Evolutionary conservation across 306 rosid species (phyloP).

Genomic region (Pyrus bretschneideri): DNA sequence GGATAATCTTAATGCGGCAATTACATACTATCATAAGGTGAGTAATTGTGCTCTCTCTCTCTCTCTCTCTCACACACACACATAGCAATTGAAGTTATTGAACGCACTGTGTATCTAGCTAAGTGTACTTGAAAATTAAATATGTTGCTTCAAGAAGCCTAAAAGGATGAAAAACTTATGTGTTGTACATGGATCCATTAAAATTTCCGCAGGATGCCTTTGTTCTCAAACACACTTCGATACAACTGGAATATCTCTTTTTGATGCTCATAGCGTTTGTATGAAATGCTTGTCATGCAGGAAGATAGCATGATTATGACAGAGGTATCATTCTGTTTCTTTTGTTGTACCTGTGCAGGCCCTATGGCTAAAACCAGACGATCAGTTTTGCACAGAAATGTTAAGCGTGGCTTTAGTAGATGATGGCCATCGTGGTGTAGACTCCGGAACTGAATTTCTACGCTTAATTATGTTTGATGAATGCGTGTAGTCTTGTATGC

Average conservation of each 20-base stretch:
- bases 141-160: too few species aligned
- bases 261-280: too few species aligned
- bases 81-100: too few species aligned
- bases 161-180: too few species aligned
- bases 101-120: too few species aligned
- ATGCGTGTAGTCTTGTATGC: not conserved
- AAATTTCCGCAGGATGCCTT: too few species aligned
- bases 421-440: slow-evolving; percentile 49
- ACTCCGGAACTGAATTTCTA: slow-evolving; percentile 31
- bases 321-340: slow-evolving; percentile 14
- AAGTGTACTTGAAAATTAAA: too few species aligned
- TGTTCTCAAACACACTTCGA: too few species aligned
- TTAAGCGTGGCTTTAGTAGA: slow-evolving; percentile 66
- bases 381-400: slow-evolving; percentile 94
- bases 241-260: too few species aligned
- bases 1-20: slow-evolving; percentile 75
- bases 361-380: slow-evolving; percentile 76
- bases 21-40: slow-evolving; percentile 79
- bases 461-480: slow-evolving; percentile 19
- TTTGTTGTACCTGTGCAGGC: slow-evolving; percentile 49
- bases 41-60: slow-evolving; percentile 14
- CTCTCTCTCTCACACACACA: too few species aligned
- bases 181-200: too few species aligned
- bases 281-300: not conserved
- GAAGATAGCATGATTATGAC: not conserved